These are phyloP conservation scores for Hypoxylon sp. DNA, from an alignment of 2,329 filamentous ascomycete species.

Conservation along the genomic window DNA sequence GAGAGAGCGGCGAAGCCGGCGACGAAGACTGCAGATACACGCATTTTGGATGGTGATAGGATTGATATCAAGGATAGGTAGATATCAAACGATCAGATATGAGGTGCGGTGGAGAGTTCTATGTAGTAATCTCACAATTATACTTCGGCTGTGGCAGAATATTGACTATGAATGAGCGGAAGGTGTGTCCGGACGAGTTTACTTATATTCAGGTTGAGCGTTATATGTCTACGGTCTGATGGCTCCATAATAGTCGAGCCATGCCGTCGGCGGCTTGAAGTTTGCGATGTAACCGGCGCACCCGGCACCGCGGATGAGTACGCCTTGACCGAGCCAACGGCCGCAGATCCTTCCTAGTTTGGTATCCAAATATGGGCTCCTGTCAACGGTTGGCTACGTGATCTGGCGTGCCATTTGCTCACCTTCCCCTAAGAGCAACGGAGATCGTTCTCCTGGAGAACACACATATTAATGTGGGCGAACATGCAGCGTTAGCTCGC, in stretches of 20 bases:
- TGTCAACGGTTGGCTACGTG: slow-evolving; percentile 22
- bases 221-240: slow-evolving; percentile 1
- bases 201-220: background rate
- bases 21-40: slow-evolving; percentile 28
- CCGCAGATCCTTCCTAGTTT: slow-evolving; percentile 30
- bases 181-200: background rate
- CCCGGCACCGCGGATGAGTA: slow-evolving; percentile 22
- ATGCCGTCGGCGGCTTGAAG: slow-evolving; percentile 8
- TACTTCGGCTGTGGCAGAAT: slow-evolving; percentile 1
- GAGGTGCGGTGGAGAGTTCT: background rate
- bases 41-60: slow-evolving; percentile 26
- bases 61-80: background rate
- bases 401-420: slow-evolving; percentile 20
- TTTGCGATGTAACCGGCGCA: slow-evolving; percentile 11
- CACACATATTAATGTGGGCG: slow-evolving; percentile 19
- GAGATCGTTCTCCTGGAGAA: slow-evolving; percentile 10
- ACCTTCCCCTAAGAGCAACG: slow-evolving; percentile 22
- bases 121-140: background rate
- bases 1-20: slow-evolving; percentile 32
- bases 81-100: background rate
- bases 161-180: background rate
- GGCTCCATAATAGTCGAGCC: slow-evolving; percentile 4
- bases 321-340: slow-evolving; percentile 9
- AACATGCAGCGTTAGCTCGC: slow-evolving; percentile 18
- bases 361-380: background rate